Evolutionary conservation across 2,329 filamentous ascomycete species (phyloP).

Genomic region (Beauveria bassiana): DNA sequence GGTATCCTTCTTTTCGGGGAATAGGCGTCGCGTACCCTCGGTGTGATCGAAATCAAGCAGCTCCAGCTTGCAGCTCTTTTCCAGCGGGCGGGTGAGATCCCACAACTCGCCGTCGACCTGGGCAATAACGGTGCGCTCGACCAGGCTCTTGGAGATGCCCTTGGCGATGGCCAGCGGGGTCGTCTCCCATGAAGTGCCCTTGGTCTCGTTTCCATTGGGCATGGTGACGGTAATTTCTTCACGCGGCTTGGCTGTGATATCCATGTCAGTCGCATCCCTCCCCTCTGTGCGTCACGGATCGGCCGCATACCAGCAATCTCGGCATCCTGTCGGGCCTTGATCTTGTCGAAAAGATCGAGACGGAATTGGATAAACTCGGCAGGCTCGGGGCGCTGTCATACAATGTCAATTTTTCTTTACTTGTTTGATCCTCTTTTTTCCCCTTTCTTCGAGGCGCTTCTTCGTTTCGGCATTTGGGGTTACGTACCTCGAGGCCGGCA

Average conservation of each 20-base stretch:
- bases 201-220: slow-evolving; percentile 60
- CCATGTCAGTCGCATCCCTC: slow-evolving; percentile 8
- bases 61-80: slow-evolving; percentile 78
- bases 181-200: slow-evolving; percentile 84
- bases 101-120: slow-evolving; percentile 78
- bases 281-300: not conserved
- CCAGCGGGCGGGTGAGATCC: slow-evolving; percentile 87
- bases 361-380: slow-evolving; percentile 78
- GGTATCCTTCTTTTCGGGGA: not conserved
- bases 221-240: slow-evolving; percentile 69
- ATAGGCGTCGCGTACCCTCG: slow-evolving; percentile 21
- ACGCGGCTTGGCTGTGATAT: slow-evolving; percentile 54
- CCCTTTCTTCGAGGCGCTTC: slow-evolving; percentile 14
- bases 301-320: slow-evolving; percentile 46
- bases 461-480: not conserved
- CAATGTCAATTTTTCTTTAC: slow-evolving; percentile 19
- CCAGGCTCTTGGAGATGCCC: slow-evolving; percentile 75
- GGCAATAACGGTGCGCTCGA: slow-evolving; percentile 80
- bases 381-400: slow-evolving; percentile 33
- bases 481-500: slow-evolving; percentile 41
- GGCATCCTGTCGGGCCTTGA: slow-evolving; percentile 77
- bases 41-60: slow-evolving; percentile 68
- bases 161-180: slow-evolving; percentile 73
- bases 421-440: not conserved
- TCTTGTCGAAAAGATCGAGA: slow-evolving; percentile 77